Evolutionary conservation across 2,329 filamentous ascomycete genomes (phyloP).

Genomic region (Diaporthe sp.): DNA sequence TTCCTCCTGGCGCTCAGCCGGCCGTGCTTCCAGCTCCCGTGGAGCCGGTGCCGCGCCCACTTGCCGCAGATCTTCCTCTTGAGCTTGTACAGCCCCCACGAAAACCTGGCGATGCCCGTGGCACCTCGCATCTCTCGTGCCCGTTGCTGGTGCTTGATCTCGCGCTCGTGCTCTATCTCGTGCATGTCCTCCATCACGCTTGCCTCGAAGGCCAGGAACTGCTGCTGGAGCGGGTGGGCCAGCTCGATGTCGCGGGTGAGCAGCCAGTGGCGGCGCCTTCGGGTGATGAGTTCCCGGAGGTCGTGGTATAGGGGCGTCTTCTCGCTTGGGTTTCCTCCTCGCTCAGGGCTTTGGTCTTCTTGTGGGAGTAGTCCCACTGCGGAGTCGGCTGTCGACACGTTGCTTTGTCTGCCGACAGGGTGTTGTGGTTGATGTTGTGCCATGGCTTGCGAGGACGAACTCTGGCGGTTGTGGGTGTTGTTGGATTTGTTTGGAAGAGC

Average conservation of each 20-base stretch:
- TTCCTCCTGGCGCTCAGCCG: neutral
- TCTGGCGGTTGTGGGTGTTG: neutral
- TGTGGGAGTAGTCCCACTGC: neutral
- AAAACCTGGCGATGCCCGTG: neutral
- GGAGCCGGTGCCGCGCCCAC: neutral
- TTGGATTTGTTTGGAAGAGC: neutral
- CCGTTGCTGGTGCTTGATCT: neutral
- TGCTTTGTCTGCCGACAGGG: no score
- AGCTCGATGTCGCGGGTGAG: constrained; percentile 4
- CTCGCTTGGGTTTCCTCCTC: accelerated
- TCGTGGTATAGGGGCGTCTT: neutral
- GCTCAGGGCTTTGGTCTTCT: neutral
- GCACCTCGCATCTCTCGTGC: neutral
- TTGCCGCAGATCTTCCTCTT: neutral
- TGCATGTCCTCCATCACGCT: neutral
- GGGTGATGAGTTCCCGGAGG: neutral
- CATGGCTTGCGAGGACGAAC: neutral
- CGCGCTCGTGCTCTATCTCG: neutral
- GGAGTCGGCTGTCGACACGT: neutral
- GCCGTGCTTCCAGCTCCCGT: neutral
- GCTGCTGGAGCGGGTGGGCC: neutral
- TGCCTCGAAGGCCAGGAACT: neutral
- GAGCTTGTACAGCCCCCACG: neutral
- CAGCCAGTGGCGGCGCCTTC: neutral
- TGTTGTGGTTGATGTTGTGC: no score